Conservation (phyloP, 2,329 filamentous ascomycete species). For the Nigrospora osmanthi region DNA sequence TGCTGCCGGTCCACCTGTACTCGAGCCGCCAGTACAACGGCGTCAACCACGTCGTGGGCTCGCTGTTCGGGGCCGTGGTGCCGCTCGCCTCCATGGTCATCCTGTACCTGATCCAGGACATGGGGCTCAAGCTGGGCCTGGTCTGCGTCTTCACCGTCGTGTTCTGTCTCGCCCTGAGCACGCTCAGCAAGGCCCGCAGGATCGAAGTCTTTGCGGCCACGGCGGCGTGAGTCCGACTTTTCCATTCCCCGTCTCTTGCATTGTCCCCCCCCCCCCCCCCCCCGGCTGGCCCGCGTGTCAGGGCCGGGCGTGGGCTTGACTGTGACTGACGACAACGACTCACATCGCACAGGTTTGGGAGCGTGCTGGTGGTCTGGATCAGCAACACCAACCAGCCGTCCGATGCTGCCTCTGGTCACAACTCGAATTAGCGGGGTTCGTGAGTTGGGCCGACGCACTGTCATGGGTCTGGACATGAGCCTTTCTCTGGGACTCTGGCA, state of each 20-base stretch:
- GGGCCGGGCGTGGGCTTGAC: too few species aligned
- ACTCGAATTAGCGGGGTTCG: too few species aligned
- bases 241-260: too few species aligned
- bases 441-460: too few species aligned
- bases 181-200: constrained; percentile 2
- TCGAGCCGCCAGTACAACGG: not conserved
- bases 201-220: constrained; percentile 4
- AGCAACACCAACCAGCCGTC: not conserved
- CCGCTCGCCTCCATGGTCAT: constrained; percentile 3
- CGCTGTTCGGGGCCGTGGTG: not conserved
- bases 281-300: not conserved
- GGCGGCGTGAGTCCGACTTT: not conserved
- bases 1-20: not conserved
- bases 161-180: constrained; percentile 3
- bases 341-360: not conserved
- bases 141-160: constrained; percentile 2
- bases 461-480: too few species aligned
- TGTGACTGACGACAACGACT: not conserved
- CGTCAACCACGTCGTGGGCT: constrained; percentile 2
- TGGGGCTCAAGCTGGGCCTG: not conserved
- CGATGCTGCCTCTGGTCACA: too few species aligned
- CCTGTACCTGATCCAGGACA: not conserved
- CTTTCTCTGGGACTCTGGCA: too few species aligned
- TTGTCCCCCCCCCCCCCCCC: too few species aligned
- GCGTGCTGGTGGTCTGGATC: constrained; percentile 1